Percentiles rank a stretch among this genome's conserved stretches.
phyloP scores from a whole-genome alignment of 805 yeast genomes.

The Candida xyloterini region DNA sequence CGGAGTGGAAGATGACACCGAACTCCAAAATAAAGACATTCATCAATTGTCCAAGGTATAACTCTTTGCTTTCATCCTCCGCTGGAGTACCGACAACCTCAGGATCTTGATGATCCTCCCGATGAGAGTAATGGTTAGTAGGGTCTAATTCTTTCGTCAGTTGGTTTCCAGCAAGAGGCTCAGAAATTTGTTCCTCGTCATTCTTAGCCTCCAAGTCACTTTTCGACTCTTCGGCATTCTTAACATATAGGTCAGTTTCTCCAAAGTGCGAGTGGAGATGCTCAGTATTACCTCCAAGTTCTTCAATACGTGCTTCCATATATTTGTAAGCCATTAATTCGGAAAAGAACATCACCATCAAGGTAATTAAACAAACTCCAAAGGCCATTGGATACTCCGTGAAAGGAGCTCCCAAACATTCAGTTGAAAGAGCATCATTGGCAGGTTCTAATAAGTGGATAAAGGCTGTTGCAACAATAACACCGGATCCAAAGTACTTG shows the following conservation, averaged over 20 bases:
- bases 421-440: slow-evolving; percentile 48
- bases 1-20: slow-evolving; percentile 80
- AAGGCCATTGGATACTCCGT: slow-evolving; percentile 53
- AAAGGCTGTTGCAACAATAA: slow-evolving; percentile 77
- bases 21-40: slow-evolving; percentile 64
- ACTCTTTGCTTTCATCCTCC: slow-evolving; percentile 23
- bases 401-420: slow-evolving; percentile 63
- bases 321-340: slow-evolving; percentile 49
- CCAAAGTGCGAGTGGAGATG: slow-evolving; percentile 60
- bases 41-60: slow-evolving; percentile 54
- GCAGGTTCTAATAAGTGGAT: slow-evolving; percentile 75
- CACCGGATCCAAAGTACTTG: slow-evolving; percentile 81
- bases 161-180: not conserved
- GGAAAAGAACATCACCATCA: slow-evolving; percentile 49
- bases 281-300: slow-evolving; percentile 11
- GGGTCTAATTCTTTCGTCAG: slow-evolving; percentile 1
- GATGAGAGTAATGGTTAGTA: slow-evolving; percentile 40
- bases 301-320: slow-evolving; percentile 35
- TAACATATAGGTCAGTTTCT: slow-evolving; percentile 28
- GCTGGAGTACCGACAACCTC: slow-evolving; percentile 41
- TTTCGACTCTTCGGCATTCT: slow-evolving; percentile 10
- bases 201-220: slow-evolving; percentile 10
- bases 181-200: slow-evolving; percentile 1
- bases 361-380: slow-evolving; percentile 48
- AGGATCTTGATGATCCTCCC: slow-evolving; percentile 41